A percentile compares a stretch with the other conserved stretches of the same genome.
phyloP scores from a whole-genome alignment of 805 yeast species.

The Cyberlindnera petersonii region DNA sequence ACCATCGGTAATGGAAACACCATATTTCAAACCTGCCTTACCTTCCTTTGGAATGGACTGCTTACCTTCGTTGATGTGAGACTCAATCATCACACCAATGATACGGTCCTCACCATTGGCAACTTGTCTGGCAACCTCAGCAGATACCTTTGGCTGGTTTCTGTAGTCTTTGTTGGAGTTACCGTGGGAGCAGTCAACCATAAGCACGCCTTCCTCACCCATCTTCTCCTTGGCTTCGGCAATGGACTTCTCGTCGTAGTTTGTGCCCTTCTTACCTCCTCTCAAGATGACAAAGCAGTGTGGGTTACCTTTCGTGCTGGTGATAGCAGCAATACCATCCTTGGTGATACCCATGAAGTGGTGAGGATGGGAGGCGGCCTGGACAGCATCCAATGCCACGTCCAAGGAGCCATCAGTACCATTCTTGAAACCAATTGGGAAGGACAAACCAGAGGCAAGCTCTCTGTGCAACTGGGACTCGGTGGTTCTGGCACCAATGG shows the following conservation, averaged over 20 bases:
- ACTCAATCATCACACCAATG: conserved; percentile 95
- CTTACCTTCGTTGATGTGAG: conserved; percentile 86
- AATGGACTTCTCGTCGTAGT: conserved; percentile 81
- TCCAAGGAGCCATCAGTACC: conserved; percentile 95
- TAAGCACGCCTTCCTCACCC: conserved; percentile 47
- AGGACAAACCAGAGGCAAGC: conserved; percentile 94
- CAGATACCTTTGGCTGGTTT: conserved; percentile 93
- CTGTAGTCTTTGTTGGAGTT: conserved; percentile 91
- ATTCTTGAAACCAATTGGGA: conserved; percentile 98
- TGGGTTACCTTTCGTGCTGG: conserved; percentile 92
- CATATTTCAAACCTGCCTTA: conserved; percentile 74
- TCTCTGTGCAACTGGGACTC: conserved; percentile 98
- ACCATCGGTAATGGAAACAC: conserved; percentile 95
- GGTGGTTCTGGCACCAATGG: conserved; percentile 98
- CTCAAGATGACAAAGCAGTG: conserved; percentile 91
- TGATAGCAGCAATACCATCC: conserved; percentile 94
- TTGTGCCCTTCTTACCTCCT: conserved; percentile 94
- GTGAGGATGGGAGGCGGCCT: conserved; percentile 88
- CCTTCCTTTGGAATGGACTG: conserved; percentile 85
- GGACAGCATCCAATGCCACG: conserved; percentile 91
- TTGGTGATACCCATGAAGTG: conserved; percentile 97
- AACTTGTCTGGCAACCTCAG: conserved; percentile 76
- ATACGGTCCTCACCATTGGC: conserved; percentile 73
- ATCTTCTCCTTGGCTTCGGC: conserved; percentile 67
- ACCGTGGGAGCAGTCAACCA: conserved; percentile 99